Evolutionary conservation across 306 rosid genomes (phyloP), one percentile per base, ranked within the genome.

Genomic region (Begonia fuchsioides): DNA sequence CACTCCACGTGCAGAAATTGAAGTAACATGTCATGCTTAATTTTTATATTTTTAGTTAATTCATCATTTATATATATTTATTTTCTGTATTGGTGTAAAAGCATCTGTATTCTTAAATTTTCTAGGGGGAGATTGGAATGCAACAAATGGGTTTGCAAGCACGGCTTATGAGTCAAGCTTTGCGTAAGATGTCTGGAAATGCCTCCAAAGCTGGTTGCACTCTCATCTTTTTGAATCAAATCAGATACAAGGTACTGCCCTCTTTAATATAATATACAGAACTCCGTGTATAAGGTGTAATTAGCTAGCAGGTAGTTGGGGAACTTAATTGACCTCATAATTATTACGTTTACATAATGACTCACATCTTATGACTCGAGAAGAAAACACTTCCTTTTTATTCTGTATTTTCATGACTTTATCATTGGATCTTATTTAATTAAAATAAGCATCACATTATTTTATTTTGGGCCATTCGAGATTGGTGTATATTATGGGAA

Each of bases 91-190:
- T 26, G 35, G 0, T 26, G 7, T 26, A 26, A 26, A 26, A 26
- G 3, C 8, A 26, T 26, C 35, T 26, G 8, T 51, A 47, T 44
- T 58, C 12, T 57, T 49, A 4, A 47, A n/a, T 47, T 15, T 14
- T 10, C 15, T 51, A 84, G 97, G 94, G 95, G 58, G 98, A 90
- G 85, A 90, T 90, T 56, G 98, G 98, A 47, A 90, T 90, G 98
- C 98, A 90, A 53, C 98, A 90, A 75, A 90, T 90, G 85, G 98
- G 98, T 66, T 60, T 90, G 77, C 98, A 90, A 69, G 98, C 98
- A 54, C 95, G 98, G 57, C 94, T 90, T 53, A 90, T 90, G 98
- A 90, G 95, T 73, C 98, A 90, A 71, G 98, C 98, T 53, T 62
- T 90, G 69, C 92, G 98, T 48, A 90, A 90, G 69, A 90, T 90